Percentiles rank a stretch among this genome's conserved stretches.
Conservation (phyloP, 768 basidiomycete species). For the Russula foetens region DNA sequence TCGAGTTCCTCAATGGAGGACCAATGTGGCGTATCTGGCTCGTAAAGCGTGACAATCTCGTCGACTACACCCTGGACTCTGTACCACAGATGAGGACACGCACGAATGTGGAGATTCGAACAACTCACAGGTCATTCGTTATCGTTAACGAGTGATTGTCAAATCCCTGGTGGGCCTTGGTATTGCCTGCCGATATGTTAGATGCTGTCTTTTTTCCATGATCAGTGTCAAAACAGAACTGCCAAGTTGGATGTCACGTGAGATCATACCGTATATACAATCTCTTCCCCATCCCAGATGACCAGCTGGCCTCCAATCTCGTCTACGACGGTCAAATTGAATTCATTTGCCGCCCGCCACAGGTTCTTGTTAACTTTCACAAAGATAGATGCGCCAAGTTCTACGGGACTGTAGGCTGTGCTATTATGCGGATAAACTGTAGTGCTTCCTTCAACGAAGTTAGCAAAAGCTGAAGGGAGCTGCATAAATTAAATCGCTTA, state of each 20-base stretch:
- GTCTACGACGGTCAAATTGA: conserved; percentile 44
- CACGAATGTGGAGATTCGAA: neutral
- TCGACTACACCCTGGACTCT: conserved; percentile 49
- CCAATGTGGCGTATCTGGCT: conserved; percentile 47
- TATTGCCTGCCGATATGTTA: conserved; percentile 2
- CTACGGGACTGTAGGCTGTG: conserved; percentile 50
- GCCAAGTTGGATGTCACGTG: neutral
- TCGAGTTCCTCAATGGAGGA: conserved; percentile 36
- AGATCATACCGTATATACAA: conserved; percentile 52
- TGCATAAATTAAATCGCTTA: conserved; percentile 36
- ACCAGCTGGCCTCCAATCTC: conserved; percentile 42
- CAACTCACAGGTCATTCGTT: conserved; percentile 6
- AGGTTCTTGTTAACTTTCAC: conserved; percentile 66
- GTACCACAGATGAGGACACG: neutral
- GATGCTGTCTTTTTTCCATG: neutral
- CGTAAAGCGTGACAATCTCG: conserved; percentile 48
- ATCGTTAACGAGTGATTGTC: conserved; percentile 10
- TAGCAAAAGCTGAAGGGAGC: neutral
- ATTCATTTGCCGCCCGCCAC: conserved; percentile 70
- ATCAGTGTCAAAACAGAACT: neutral
- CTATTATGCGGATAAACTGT: conserved; percentile 65
- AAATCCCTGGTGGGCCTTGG: conserved; percentile 13
- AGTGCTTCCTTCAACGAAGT: conserved; percentile 54
- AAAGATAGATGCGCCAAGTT: conserved; percentile 87
- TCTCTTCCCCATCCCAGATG: conserved; percentile 77